phyloP scores from a whole-genome alignment of 192 early-diverging fungal species.

The Podila verticillata region DNA sequence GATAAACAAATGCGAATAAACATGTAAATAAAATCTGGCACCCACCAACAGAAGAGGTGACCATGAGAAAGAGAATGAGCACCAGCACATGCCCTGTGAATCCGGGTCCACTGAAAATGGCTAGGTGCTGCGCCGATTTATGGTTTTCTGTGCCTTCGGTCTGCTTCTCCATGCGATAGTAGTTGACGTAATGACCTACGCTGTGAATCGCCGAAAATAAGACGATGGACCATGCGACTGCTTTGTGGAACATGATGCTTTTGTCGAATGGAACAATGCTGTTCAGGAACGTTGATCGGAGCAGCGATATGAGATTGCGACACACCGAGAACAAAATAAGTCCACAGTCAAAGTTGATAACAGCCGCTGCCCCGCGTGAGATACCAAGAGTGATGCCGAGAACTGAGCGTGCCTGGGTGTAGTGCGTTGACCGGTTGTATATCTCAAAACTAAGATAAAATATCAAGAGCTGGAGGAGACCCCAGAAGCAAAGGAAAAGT shows the following conservation, averaged over 20 bases:
- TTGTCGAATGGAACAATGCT: conserved; percentile 87
- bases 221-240: conserved; percentile 80
- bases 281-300: conserved; percentile 78
- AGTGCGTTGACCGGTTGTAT: conserved; percentile 59
- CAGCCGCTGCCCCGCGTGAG: conserved; percentile 61
- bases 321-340: conserved; percentile 85
- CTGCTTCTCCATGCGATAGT: conserved; percentile 60
- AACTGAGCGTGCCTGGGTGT: conserved; percentile 52
- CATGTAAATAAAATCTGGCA: conserved; percentile 54
- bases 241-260: conserved; percentile 84
- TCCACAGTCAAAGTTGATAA: conserved; percentile 80
- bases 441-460: conserved; percentile 65
- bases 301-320: conserved; percentile 79
- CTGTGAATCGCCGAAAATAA: conserved; percentile 80
- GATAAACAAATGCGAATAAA: background rate
- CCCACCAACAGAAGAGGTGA: conserved; percentile 71
- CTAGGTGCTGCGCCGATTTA: conserved; percentile 57
- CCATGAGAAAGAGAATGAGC: conserved; percentile 80
- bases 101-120: conserved; percentile 78
- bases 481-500: conserved; percentile 66
- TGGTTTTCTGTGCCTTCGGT: conserved; percentile 15
- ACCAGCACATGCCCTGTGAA: conserved; percentile 83
- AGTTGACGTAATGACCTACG: conserved; percentile 84
- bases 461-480: conserved; percentile 59
- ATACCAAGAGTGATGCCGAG: conserved; percentile 60